A percentile compares a stretch with the other conserved stretches of the same genome.
phyloP scores from a whole-genome alignment of 768 basidiomycete species.

The Pleurotus pulmonarius region DNA sequence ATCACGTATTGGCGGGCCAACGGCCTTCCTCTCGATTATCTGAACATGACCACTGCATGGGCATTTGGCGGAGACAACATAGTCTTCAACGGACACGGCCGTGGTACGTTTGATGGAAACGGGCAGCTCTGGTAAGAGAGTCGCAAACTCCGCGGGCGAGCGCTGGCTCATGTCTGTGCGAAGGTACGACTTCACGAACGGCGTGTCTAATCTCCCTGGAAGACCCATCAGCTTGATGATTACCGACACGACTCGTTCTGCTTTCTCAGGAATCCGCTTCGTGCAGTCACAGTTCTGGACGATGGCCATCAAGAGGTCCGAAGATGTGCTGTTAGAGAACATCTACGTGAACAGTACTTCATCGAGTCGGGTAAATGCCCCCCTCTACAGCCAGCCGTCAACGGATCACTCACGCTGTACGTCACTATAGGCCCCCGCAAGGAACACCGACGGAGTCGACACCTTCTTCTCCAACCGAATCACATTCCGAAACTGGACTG shows the following conservation, averaged over 20 bases:
- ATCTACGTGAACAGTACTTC: conserved; percentile 37
- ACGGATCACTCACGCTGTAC: neutral
- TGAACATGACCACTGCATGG: conserved; percentile 33
- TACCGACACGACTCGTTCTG: conserved; percentile 29
- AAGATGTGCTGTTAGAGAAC: conserved; percentile 30
- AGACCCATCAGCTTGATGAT: conserved; percentile 34
- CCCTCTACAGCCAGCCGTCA: neutral
- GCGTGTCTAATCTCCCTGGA: conserved; percentile 31
- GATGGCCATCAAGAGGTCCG: conserved; percentile 28
- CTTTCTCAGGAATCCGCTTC: conserved; percentile 31
- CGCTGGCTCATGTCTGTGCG: too few relatives aligned
- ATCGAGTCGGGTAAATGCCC: conserved; percentile 22
- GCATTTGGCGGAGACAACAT: conserved; percentile 29
- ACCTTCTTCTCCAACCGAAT: conserved; percentile 34
- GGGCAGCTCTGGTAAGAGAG: conserved; percentile 32
- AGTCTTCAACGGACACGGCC: conserved; percentile 24
- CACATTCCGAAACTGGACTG: conserved; percentile 32
- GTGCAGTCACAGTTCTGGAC: conserved; percentile 42
- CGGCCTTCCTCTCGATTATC: conserved; percentile 28
- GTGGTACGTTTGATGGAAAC: conserved; percentile 37
- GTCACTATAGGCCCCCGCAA: conserved; percentile 18
- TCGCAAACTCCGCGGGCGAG: too few relatives aligned
- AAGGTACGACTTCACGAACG: conserved; percentile 34
- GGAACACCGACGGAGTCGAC: conserved; percentile 35
- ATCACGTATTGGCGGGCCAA: conserved; percentile 34